phyloP scores from a whole-genome alignment of 164 flowering plant species.

The Kalanchoe fedtschenkoi region DNA sequence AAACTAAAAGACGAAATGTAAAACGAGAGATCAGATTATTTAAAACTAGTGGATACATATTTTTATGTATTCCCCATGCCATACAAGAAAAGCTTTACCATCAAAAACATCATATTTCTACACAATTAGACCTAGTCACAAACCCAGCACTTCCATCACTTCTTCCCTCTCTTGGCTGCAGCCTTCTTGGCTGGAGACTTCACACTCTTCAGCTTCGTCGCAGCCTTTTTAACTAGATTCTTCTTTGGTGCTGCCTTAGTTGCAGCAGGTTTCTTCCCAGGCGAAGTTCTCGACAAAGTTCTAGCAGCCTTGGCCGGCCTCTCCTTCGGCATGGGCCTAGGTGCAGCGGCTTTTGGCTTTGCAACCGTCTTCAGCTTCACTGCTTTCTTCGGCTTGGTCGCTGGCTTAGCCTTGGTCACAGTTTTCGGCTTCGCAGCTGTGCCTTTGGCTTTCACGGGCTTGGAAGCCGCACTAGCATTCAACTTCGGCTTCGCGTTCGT shows the following conservation, averaged over 20 bases:
- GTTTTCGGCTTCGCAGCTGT: slow-evolving; percentile 6
- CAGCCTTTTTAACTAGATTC: background rate
- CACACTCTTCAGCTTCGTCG: background rate
- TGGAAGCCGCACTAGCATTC: too few species aligned
- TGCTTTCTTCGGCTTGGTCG: background rate
- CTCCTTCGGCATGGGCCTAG: background rate
- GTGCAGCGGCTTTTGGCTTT: slow-evolving; percentile 1
- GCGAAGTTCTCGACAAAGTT: background rate
- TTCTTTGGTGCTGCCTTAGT: background rate
- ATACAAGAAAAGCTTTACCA: background rate
- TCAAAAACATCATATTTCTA: background rate
- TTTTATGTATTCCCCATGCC: too few species aligned
- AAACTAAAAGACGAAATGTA: too few species aligned
- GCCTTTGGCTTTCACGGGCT: too few species aligned
- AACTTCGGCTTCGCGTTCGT: slow-evolving; percentile 12
- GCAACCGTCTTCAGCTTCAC: background rate
- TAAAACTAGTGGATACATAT: too few species aligned
- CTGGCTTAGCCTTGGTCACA: slow-evolving; percentile 10
- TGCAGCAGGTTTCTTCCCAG: slow-evolving; percentile 1
- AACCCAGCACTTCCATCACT: background rate
- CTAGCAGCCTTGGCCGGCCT: background rate
- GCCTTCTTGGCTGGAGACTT: slow-evolving; percentile 2
- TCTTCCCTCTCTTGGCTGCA: slow-evolving; percentile 1
- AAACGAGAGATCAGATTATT: too few species aligned
- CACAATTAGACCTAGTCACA: background rate